Evolutionary conservation across 192 early-diverging fungal genomes (phyloP).

Genomic region (Coemansia sp.): DNA sequence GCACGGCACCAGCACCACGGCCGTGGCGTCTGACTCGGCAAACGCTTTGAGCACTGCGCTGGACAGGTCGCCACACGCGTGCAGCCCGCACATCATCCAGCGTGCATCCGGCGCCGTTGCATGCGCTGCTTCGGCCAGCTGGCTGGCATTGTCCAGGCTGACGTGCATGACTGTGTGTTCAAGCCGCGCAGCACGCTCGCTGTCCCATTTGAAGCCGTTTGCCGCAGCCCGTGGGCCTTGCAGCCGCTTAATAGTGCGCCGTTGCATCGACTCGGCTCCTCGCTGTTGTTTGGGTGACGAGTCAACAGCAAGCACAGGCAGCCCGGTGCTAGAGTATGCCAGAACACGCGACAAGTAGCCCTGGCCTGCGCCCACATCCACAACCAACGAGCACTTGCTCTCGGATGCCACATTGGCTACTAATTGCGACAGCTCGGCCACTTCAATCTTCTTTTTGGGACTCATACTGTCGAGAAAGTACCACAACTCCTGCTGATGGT

Average conservation of each 20-base stretch:
- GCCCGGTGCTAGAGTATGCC: constrained; percentile 28
- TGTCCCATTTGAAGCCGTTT: constrained; percentile 30
- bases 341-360: constrained; percentile 49
- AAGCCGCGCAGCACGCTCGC: constrained; percentile 11
- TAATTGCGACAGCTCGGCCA: constrained; percentile 37
- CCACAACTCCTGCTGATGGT: constrained; percentile 5
- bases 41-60: constrained; percentile 69
- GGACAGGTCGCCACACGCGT: constrained; percentile 83
- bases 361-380: constrained; percentile 52
- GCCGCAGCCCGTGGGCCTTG: constrained; percentile 13
- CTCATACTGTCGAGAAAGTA: constrained; percentile 50
- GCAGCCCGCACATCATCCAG: constrained; percentile 80
- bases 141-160: constrained; percentile 16
- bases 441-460: constrained; percentile 49
- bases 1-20: constrained; percentile 73
- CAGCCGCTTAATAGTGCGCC: constrained; percentile 25
- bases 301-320: constrained; percentile 40
- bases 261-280: constrained; percentile 36
- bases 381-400: constrained; percentile 23
- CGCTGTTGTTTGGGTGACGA: constrained; percentile 31
- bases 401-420: constrained; percentile 15
- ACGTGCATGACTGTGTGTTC: constrained; percentile 25
- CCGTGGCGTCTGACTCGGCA: constrained; percentile 56
- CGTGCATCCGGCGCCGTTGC: background rate
- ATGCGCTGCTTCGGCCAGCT: constrained; percentile 13